phyloP scores from a whole-genome alignment of 129 eudicot species.

The Centaurea solstitialis region DNA sequence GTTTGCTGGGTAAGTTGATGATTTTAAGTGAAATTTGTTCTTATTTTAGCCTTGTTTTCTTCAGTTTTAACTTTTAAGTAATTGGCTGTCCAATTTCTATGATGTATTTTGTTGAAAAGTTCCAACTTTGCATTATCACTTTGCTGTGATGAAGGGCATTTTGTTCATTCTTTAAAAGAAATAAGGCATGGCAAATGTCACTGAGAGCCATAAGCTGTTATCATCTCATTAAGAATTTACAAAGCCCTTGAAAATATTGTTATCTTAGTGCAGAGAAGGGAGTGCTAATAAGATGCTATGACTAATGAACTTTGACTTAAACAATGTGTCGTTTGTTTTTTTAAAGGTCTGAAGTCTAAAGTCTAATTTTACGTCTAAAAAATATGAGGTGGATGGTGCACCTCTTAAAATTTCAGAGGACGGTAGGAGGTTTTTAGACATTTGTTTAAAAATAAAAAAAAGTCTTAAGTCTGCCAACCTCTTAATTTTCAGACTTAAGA shows the following conservation, averaged over 20 bases:
- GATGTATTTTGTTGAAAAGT: slow-evolving; percentile 6
- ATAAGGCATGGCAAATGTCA: background rate
- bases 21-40: background rate
- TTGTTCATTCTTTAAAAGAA: background rate
- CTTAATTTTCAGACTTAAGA: too few relatives aligned
- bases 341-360: too few relatives aligned
- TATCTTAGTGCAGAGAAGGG: background rate
- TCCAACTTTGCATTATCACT: background rate
- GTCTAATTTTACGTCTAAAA: too few relatives aligned
- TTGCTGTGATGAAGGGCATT: background rate
- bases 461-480: too few relatives aligned
- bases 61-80: background rate
- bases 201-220: background rate
- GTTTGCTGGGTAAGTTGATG: slow-evolving; percentile 74
- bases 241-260: background rate
- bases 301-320: background rate
- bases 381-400: too few relatives aligned
- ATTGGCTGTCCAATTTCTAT: background rate
- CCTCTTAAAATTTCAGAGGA: too few relatives aligned
- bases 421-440: too few relatives aligned
- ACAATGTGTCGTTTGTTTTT: too few relatives aligned
- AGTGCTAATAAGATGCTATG: background rate
- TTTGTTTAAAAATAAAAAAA: too few relatives aligned
- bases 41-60: background rate
- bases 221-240: background rate